These are phyloP conservation scores for Aurantiochytrium sp. DNA, from an alignment of 108 stramenopile species.

Conservation along the genomic window DNA sequence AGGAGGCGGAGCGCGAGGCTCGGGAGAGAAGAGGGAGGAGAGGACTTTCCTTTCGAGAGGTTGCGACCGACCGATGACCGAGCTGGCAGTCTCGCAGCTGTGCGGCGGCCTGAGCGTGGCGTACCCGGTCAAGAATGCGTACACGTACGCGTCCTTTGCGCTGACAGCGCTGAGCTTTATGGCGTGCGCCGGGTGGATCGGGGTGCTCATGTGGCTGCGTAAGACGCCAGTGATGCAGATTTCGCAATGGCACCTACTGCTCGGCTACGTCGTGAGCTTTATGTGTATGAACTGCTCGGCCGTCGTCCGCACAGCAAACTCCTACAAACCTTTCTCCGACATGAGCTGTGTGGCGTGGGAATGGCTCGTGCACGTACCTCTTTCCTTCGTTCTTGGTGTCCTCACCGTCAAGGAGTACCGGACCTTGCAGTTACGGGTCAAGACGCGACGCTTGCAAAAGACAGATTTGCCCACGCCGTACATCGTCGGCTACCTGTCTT, in stretches of 20 bases:
- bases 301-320: background rate
- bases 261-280: background rate
- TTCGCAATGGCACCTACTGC: background rate
- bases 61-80: background rate
- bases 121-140: background rate
- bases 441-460: background rate
- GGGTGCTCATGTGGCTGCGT: background rate
- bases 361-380: background rate
- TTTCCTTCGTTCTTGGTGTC: background rate
- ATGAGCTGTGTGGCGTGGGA: background rate
- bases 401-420: slow-evolving; percentile 14
- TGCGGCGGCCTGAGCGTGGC: background rate
- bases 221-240: background rate
- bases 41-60: too few species aligned
- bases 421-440: background rate
- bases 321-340: background rate
- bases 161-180: background rate
- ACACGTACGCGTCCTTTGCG: background rate
- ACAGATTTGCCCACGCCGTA: background rate
- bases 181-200: background rate
- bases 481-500: background rate
- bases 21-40: too few species aligned
- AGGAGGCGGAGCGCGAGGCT: too few species aligned
- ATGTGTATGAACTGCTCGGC: background rate
- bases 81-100: background rate